These are phyloP conservation scores for Phytophthora constricta DNA, from an alignment of 352 stramenopile species.

Conservation along the genomic window DNA sequence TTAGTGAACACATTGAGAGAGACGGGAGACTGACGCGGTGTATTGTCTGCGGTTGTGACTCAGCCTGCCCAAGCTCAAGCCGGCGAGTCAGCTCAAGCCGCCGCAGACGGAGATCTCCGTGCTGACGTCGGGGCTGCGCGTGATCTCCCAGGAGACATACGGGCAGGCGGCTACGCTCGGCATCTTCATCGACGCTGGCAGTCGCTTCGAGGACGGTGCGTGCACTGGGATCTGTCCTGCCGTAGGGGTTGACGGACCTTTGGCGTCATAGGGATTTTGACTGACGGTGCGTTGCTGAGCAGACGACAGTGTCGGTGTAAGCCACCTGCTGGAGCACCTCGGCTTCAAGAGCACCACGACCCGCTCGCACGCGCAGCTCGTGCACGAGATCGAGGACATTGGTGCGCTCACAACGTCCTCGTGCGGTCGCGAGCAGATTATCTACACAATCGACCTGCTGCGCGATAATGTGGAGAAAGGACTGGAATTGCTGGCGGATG, in stretches of 20 bases:
- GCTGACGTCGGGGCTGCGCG: conserved; percentile 93
- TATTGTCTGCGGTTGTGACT: background rate
- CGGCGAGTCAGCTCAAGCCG: conserved; percentile 78
- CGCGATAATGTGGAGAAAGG: conserved; percentile 93
- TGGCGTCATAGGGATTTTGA: background rate
- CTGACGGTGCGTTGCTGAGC: background rate
- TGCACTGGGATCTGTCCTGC: background rate
- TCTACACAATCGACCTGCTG: conserved; percentile 97
- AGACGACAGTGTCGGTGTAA: conserved; percentile 86
- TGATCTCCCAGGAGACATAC: conserved; percentile 97
- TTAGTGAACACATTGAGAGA: background rate
- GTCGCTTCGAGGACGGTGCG: conserved; percentile 75
- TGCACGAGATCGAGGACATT: conserved; percentile 93
- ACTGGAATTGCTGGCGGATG: conserved; percentile 91
- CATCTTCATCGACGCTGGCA: conserved; percentile 94
- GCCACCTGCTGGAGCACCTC: conserved; percentile 95
- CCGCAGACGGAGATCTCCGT: conserved; percentile 94
- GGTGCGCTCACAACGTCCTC: conserved; percentile 93
- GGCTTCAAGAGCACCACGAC: conserved; percentile 94
- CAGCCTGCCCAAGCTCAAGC: conserved; percentile 83
- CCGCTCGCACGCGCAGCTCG: conserved; percentile 84
- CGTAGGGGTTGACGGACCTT: too few species aligned
- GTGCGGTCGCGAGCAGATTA: conserved; percentile 94
- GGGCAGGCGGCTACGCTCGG: conserved; percentile 95
- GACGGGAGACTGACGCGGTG: background rate